These are phyloP conservation scores for Symbiodinium natans DNA, from an alignment of 73 alveolate genomes.

Conservation along the genomic window DNA sequence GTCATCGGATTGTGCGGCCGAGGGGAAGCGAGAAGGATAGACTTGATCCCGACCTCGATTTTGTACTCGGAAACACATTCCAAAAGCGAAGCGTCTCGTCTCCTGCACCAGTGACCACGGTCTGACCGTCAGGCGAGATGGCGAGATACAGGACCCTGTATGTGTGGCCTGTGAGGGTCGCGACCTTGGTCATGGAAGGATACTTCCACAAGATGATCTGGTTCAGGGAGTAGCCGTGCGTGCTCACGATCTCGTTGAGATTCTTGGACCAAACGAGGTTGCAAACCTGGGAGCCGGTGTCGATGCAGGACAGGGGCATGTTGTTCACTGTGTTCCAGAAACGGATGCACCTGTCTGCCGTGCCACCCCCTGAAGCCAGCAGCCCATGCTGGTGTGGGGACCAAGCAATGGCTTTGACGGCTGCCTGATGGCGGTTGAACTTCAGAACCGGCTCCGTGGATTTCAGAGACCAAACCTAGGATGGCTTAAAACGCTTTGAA, in stretches of 20 bases:
- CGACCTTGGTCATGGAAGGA: conserved; percentile 97
- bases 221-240: conserved; percentile 99
- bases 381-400: conserved; percentile 98
- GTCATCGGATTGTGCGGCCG: conserved; percentile 88
- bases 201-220: conserved; percentile 99
- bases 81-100: conserved; percentile 99
- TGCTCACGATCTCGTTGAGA: conserved; percentile 98
- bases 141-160: conserved; percentile 99
- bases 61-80: conserved; percentile 98
- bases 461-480: conserved; percentile 97
- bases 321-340: conserved; percentile 99
- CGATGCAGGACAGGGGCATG: conserved; percentile 96
- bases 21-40: conserved; percentile 42
- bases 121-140: conserved; percentile 99
- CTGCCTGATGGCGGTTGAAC: conserved; percentile 98
- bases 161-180: conserved; percentile 99
- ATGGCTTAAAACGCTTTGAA: conserved; percentile 1
- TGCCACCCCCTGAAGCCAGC: conserved; percentile 99
- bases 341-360: conserved; percentile 99
- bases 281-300: conserved; percentile 99
- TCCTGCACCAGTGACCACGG: conserved; percentile 99
- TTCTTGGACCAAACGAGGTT: conserved; percentile 98
- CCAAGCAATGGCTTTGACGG: conserved; percentile 99
- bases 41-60: conserved; percentile 78
- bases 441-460: conserved; percentile 96